phyloP scores from a whole-genome alignment of 1,284 basidiomycete species.

The Laetiporus sulphureus region DNA sequence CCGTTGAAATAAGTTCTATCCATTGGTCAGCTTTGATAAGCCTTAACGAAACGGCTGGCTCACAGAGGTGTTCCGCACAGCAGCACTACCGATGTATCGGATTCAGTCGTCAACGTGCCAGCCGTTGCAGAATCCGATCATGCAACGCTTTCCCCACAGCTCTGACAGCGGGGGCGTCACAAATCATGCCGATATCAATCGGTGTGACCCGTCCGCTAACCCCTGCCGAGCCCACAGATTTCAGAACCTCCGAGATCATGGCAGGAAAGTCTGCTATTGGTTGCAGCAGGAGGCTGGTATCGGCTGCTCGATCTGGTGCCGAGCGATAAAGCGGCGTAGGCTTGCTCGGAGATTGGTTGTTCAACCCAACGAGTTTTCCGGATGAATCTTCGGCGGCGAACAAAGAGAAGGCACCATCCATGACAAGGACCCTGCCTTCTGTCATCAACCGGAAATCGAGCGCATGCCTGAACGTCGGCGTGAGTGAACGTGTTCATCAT shows the following conservation, averaged over 20 bases:
- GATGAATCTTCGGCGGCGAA: slow-evolving; percentile 29
- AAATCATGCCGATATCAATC: slow-evolving; percentile 59
- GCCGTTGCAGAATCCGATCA: slow-evolving; percentile 18
- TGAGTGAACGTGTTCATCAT: not conserved
- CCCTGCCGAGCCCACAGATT: slow-evolving; percentile 28
- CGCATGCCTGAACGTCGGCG: slow-evolving; percentile 46
- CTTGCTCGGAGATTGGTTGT: slow-evolving; percentile 1
- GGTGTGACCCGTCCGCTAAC: slow-evolving; percentile 40
- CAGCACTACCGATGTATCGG: no score
- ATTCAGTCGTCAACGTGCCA: slow-evolving; percentile 3
- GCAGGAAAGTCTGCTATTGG: slow-evolving; percentile 56
- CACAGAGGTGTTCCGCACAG: no score
- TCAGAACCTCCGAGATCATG: slow-evolving; percentile 38
- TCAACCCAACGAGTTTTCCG: not conserved
- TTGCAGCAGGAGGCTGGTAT: slow-evolving; percentile 35
- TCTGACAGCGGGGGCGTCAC: slow-evolving; percentile 41
- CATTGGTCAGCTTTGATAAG: no score
- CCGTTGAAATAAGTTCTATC: no score
- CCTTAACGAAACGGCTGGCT: no score
- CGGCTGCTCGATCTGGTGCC: not conserved
- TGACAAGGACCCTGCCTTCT: slow-evolving; percentile 53
- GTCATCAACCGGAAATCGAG: slow-evolving; percentile 74
- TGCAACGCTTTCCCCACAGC: slow-evolving; percentile 43
- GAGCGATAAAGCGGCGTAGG: slow-evolving; percentile 2
- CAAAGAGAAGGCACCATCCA: slow-evolving; percentile 61